Conservation (phyloP, 441 rosid species). For the Erodium moschatum region DNA sequence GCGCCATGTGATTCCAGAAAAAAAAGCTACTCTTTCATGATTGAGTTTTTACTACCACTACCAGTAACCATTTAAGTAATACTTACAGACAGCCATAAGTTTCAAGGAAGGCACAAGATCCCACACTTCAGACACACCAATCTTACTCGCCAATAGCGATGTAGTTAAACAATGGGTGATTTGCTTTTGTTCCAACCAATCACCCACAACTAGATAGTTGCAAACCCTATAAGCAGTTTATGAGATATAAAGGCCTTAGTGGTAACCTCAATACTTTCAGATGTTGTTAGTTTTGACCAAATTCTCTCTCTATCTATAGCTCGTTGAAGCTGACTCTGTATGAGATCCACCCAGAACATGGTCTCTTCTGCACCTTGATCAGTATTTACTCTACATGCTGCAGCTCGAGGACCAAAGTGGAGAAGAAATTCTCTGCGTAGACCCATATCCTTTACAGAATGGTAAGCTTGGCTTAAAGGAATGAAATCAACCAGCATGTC, state of each 20-base stretch:
- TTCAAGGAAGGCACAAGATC: not conserved
- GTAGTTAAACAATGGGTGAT: not conserved
- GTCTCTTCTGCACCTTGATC: conserved; percentile 72
- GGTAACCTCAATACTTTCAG: conserved; percentile 95
- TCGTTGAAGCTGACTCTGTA: conserved; percentile 70
- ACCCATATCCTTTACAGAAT: conserved; percentile 61
- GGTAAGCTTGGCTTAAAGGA: conserved; percentile 64
- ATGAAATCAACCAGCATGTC: conserved; percentile 70
- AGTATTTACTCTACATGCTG: conserved; percentile 61
- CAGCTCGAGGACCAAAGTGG: conserved; percentile 90
- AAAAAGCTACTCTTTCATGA: not conserved
- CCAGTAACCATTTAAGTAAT: no score
- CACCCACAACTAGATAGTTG: not conserved
- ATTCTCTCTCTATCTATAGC: conserved; percentile 94
- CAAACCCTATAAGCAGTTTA: conserved; percentile 10
- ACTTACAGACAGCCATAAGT: not conserved
- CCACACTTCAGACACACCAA: conserved; percentile 1
- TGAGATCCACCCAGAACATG: conserved; percentile 87
- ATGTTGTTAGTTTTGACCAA: conserved; percentile 89
- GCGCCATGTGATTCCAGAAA: not conserved
- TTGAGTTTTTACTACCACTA: not conserved
- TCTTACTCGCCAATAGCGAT: not conserved
- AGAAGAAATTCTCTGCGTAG: conserved; percentile 77
- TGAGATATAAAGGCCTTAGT: conserved; percentile 13
- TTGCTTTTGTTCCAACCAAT: not conserved